Percentiles rank a stretch among this genome's conserved stretches.
Conservation (phyloP, 2,329 filamentous ascomycete genomes). For the Cladosporium sp. region DNA sequence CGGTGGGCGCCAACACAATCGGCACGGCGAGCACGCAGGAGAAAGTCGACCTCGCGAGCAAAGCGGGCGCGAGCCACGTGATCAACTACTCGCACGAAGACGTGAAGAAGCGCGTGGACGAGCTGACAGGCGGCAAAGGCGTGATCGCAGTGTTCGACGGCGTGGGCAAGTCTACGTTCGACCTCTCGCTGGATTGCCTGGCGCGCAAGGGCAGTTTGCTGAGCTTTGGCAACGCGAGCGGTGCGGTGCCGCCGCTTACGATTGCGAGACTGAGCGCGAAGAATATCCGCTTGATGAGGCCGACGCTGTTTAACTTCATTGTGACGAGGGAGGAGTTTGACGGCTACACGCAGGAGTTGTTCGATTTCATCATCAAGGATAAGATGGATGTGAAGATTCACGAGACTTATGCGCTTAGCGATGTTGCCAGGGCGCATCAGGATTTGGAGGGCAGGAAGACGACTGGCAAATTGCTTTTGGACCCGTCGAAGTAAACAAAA, state of each 20-base stretch:
- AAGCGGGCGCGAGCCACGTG: constrained; percentile 70
- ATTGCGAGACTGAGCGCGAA: constrained; percentile 68
- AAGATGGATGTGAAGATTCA: constrained; percentile 74
- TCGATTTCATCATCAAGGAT: constrained; percentile 67
- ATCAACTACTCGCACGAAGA: constrained; percentile 68
- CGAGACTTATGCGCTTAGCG: constrained; percentile 72
- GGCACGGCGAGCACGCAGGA: constrained; percentile 73
- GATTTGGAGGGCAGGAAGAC: constrained; percentile 83
- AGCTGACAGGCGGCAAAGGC: constrained; percentile 72
- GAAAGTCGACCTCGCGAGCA: constrained; percentile 70
- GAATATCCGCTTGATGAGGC: constrained; percentile 76
- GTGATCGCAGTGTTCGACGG: constrained; percentile 81
- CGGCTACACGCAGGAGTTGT: constrained; percentile 70
- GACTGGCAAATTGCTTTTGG: constrained; percentile 78
- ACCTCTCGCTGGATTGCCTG: constrained; percentile 71
- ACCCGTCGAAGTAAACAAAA: constrained; percentile 47
- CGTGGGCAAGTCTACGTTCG: constrained; percentile 83
- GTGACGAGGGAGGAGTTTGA: constrained; percentile 70
- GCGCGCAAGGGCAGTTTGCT: constrained; percentile 76
- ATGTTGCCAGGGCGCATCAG: constrained; percentile 70
- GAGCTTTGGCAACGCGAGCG: constrained; percentile 80
- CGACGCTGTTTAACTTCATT: constrained; percentile 71
- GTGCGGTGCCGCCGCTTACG: constrained; percentile 70
- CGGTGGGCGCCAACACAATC: constrained; percentile 75
- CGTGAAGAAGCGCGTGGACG: constrained; percentile 61